A percentile compares a stretch with the other conserved stretches of the same genome.
Evolutionary conservation across 1,284 basidiomycete genomes (phyloP).

Genomic region (Volvariella volvacea): DNA sequence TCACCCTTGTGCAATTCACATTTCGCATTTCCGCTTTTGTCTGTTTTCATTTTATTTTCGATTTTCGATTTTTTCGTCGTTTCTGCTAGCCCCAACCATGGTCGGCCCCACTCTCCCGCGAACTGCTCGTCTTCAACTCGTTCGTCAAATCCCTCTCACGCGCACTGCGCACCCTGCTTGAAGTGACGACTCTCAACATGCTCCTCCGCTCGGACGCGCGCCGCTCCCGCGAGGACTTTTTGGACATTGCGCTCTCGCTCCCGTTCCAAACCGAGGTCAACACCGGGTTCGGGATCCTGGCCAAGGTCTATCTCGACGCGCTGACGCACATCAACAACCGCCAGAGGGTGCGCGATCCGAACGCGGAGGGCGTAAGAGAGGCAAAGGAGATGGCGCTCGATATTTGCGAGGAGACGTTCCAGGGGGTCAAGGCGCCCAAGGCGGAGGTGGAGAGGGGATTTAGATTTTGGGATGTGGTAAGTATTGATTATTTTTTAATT

Average conservation of each 20-base stretch:
- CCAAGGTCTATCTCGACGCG: slow-evolving; percentile 93
- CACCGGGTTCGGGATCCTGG: slow-evolving; percentile 95
- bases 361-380: slow-evolving; percentile 72
- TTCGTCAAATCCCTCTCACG: slow-evolving; percentile 89
- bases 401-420: slow-evolving; percentile 92
- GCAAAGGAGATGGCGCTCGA: slow-evolving; percentile 86
- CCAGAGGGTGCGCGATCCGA: slow-evolving; percentile 65
- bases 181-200: slow-evolving; percentile 90
- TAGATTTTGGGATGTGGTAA: slow-evolving; percentile 95
- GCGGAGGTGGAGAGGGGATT: slow-evolving; percentile 92
- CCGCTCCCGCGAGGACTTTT: slow-evolving; percentile 81
- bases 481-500: slow-evolving; percentile 27
- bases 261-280: slow-evolving; percentile 96
- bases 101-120: slow-evolving; percentile 93
- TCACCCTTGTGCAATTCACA: slow-evolving; percentile 5
- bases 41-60: slow-evolving; percentile 4
- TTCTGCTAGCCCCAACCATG: slow-evolving; percentile 68
- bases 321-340: slow-evolving; percentile 82
- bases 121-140: slow-evolving; percentile 96
- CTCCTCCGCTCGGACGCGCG: slow-evolving; percentile 85
- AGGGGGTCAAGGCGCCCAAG: slow-evolving; percentile 82
- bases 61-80: slow-evolving; percentile 9
- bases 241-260: slow-evolving; percentile 86
- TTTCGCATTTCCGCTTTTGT: neutral
- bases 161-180: slow-evolving; percentile 84